Base-by-base conservation (phyloP, 331 rosid genomes). In the Prunus yedoensis region DNA sequence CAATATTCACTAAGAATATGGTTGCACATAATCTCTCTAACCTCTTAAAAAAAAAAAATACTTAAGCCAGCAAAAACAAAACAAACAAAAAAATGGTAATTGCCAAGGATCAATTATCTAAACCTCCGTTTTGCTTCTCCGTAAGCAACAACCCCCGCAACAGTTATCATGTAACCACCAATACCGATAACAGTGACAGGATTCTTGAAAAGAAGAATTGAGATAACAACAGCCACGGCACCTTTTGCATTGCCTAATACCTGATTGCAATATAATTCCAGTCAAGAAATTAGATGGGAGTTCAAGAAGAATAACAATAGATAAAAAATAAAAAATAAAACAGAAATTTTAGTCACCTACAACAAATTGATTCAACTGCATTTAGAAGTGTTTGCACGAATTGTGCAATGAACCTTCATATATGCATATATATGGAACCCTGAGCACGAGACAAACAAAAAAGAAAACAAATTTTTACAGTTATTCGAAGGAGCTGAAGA, bases 211-310 rank as follows among this genome's bases (percentile, higher is more conserved):
- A 94, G 16, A 15, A 94, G 91, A 60, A 90, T 95, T 20, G 99
- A 92, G 85, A 95, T 90, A 38, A 90, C 99, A 56, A 94, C 99
- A n/a, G 97, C 97, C 27, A 92, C 97, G 3, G 99, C 99, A 45
- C 99, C 99, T 80, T 94, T 94, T 4, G 99, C 99, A 80, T 94
- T 94, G 74, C 99, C 97, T 77, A 94, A 80, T 3, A 94, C 97
- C 99, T 94, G 88, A 14, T 82, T 66, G 67, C 43, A 32, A 13
- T 53, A 35, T 10, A 25, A 66, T 7, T 59, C 77, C 60, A 71
- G 68, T 41, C 4, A 23, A 50, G 51, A 71, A 68, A 66, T 50
- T 6, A 6, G 8, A 27, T 47, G 50, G 35, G 52, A 64, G 35
- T 59, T 38, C 51, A 28, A 77, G 35, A 58, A 32, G 52, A 74